These are phyloP conservation scores for Triadica sebifera DNA, from an alignment of 345 rosid species.

Conservation along the genomic window DNA sequence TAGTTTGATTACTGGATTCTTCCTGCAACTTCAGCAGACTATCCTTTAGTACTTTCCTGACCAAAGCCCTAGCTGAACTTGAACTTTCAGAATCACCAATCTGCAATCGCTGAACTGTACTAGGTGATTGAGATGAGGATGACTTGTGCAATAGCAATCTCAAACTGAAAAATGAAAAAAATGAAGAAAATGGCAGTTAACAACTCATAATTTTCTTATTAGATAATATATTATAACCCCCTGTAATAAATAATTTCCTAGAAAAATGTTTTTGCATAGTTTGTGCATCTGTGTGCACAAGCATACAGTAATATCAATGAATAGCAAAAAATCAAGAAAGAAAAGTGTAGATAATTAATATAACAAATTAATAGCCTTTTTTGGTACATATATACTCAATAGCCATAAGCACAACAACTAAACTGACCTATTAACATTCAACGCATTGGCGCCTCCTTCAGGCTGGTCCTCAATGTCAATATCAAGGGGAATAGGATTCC, in stretches of 20 bases:
- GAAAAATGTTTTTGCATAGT: not conserved
- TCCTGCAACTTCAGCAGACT: constrained; percentile 32
- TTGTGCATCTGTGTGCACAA: not conserved
- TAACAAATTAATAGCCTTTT: not conserved
- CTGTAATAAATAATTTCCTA: not conserved
- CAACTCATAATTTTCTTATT: constrained; percentile 5
- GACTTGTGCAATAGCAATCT: constrained; percentile 31
- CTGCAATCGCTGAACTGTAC: constrained; percentile 53
- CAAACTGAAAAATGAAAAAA: constrained; percentile 33
- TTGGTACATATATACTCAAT: constrained; percentile 11
- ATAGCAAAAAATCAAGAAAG: not conserved
- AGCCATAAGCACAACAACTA: constrained; percentile 5
- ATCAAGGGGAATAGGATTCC: constrained; percentile 26
- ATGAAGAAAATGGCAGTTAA: constrained; percentile 20
- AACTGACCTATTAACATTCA: constrained; percentile 38
- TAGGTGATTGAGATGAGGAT: constrained; percentile 21
- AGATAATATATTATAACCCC: not conserved
- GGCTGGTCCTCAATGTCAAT: constrained; percentile 33
- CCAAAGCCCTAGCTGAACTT: constrained; percentile 53
- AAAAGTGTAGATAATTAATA: not conserved
- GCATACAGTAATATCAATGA: not conserved
- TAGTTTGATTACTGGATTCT: constrained; percentile 17
- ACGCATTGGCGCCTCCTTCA: constrained; percentile 37
- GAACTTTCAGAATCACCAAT: constrained; percentile 58
- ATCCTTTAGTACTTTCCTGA: constrained; percentile 66